Evolutionary conservation across 768 basidiomycete species (phyloP), one percentile per base, ranked within the genome.

Genomic region (Tulasnella calospora): DNA sequence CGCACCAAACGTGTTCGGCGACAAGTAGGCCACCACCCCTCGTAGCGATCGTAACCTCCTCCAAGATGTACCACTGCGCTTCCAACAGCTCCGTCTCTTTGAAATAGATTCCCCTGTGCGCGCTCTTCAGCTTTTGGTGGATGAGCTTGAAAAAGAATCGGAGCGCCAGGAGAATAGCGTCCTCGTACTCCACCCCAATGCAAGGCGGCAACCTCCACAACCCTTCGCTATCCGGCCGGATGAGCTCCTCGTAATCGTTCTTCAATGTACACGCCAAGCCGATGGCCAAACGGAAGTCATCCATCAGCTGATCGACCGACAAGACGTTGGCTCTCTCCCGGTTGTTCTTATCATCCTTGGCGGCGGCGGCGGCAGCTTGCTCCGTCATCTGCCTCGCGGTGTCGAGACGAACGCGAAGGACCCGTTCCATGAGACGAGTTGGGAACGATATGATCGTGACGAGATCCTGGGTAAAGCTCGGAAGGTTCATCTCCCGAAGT

Each of bases 1-100:
- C 92, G 73, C 82, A 97, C 97, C 95, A 97, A 81, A 98, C 89
- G 82, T 98, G 94, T 85, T 99, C 97, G 15, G 96, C 96, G 13
- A 99, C 96, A 5, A 97, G 86, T 74, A 92, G 85, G 27, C 97
- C 95, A 33, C 96, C 98, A 6, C 94, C 94, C 27, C 90, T 87
- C 12, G 95, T 92, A 47, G 92, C 93, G 83, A 96, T 87, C 78
- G 95, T 95, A 74, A 97, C 95, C 83, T 94, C 94, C 80, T 93
- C 94, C 84, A 99, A 91, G 30, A 97, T 96, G 27, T 93, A 92
- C 94, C 96, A 97, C 82, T 99, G 96, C 8, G 92, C 91, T 83
- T 99, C 97, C 47, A 99, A 88, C n/a, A 99, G 91, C 83, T 99
- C 97, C 0, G 96, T 98, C 86, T 99, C 98, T 83, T 96, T 95